Conservation (phyloP, 2,329 filamentous ascomycete genomes). For the Pseudogymnoascus sp. region DNA sequence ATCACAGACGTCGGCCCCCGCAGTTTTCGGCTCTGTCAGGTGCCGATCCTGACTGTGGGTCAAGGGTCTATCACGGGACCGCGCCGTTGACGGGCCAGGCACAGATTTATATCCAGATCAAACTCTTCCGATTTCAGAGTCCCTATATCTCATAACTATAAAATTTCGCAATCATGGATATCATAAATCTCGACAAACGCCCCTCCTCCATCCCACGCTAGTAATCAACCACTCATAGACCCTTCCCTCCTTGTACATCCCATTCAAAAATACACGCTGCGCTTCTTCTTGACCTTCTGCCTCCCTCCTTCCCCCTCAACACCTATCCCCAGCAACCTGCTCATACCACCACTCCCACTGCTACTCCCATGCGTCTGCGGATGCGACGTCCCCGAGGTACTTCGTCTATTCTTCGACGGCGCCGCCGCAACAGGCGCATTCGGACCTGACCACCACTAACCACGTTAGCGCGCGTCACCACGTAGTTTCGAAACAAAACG, state of each 20-base stretch:
- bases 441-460: constrained; percentile 2
- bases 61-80: constrained; percentile 1
- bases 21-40: constrained; percentile 3
- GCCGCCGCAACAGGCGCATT: neutral
- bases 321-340: neutral
- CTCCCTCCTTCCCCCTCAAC: neutral
- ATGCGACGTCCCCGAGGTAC: neutral
- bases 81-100: neutral
- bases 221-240: neutral
- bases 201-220: neutral
- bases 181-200: constrained; percentile 1
- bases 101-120: neutral
- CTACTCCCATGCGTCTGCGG: neutral
- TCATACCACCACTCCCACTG: neutral
- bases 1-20: neutral
- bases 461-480: neutral
- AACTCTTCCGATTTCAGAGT: neutral
- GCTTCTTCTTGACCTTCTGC: constrained; percentile 10
- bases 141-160: neutral
- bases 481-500: neutral
- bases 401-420: neutral
- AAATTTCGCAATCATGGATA: neutral
- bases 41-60: neutral
- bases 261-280: constrained; percentile 8
- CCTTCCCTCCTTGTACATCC: neutral